Evolutionary conservation across 805 yeast species (phyloP), one percentile per base, ranked within the genome.

Genomic region (Ogataea paradorogensis): DNA sequence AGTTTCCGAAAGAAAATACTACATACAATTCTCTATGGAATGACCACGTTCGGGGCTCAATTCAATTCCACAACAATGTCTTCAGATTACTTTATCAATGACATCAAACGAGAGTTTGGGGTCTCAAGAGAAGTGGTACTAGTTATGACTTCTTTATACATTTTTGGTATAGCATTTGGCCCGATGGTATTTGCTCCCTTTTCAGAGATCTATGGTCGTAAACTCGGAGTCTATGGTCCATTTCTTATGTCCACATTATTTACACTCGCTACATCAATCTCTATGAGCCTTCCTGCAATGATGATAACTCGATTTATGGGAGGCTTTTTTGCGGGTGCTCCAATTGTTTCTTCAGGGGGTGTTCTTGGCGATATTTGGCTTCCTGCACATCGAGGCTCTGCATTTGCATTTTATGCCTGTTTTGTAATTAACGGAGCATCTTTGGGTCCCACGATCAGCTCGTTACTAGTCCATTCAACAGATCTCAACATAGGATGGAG

Each of bases 111-210:
- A 7, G 37, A 47, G 9, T 77, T 60, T 61, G 70, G 69, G 18
- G 62, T 77, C 10, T 69, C 74, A 4, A 36, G 61, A 25, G 73
- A 71, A 14, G 74, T 70, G 0, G 71, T 80, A 3, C 61, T 74
- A 11, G 62, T 82, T 32, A 70, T 76, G 9, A 73, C 82, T 1
- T 69, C 87, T 0, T 59, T 82, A 11, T 83, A 74, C 48, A 76
- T 82, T 9, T 55, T 80, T 33, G 90, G 89, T 0, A 74, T 80
- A 51, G 85, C 84, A 1, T 60, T 77, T 11, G 90, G 89, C 0
- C 85, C 86, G 3, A 63, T 80, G 57, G 47, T 81, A 9, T 77
- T 80, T 73, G 86, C 83, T 1, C 84, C 84, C 2, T 47, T 76
- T 8, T 73, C 79, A 1, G 82, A 77, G 54, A 58, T 65, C 2